These are phyloP conservation scores for Rhizopogon vesiculosus DNA, from an alignment of 768 basidiomycete genomes.

Conservation along the genomic window DNA sequence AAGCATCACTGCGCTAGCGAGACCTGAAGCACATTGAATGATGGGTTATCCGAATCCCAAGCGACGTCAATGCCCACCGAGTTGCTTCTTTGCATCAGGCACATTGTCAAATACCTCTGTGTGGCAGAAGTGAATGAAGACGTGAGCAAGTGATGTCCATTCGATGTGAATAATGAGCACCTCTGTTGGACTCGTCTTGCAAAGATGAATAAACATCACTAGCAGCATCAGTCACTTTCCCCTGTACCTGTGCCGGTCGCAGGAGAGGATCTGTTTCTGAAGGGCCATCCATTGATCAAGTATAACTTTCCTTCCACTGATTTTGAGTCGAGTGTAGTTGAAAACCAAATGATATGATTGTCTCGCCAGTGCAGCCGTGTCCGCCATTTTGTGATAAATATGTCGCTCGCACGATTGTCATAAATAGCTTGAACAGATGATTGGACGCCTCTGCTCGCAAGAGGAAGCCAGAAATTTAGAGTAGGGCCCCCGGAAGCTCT, in stretches of 20 bases:
- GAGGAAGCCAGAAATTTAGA: too few relatives aligned
- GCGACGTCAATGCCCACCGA: conserved; percentile 34
- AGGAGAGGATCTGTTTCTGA: neutral
- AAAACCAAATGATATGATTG: too few relatives aligned
- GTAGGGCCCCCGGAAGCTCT: too few relatives aligned
- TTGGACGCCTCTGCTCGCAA: too few relatives aligned
- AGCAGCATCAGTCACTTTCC: neutral
- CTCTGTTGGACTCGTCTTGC: neutral
- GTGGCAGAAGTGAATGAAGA: neutral
- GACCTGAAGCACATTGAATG: conserved; percentile 7
- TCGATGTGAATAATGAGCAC: neutral
- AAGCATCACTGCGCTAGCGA: conserved; percentile 52
- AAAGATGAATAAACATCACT: neutral
- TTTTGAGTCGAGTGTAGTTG: too few relatives aligned
- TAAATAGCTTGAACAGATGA: too few relatives aligned
- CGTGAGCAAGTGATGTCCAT: neutral
- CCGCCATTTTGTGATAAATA: too few relatives aligned
- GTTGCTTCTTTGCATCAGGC: conserved; percentile 42
- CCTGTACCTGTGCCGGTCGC: neutral
- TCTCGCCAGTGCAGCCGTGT: too few relatives aligned
- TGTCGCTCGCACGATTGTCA: too few relatives aligned
- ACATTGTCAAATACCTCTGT: conserved; percentile 33
- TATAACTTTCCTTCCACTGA: neutral
- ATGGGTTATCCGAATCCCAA: conserved; percentile 3
- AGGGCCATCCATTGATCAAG: neutral